These are phyloP conservation scores for Cystobasidium ongulense DNA, from an alignment of 768 basidiomycete genomes.

Conservation along the genomic window DNA sequence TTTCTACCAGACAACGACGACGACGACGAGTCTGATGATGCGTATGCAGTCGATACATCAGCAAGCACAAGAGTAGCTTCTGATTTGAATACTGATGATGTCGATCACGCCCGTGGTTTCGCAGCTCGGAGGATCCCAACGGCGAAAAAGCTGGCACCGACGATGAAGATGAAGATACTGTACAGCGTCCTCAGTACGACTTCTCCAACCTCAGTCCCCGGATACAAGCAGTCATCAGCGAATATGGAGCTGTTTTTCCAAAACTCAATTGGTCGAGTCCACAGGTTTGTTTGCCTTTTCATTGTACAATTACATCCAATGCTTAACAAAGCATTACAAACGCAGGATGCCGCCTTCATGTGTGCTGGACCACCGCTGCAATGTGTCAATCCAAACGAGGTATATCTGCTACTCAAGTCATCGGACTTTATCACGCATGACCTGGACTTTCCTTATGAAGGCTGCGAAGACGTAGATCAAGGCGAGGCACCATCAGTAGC, in stretches of 20 bases:
- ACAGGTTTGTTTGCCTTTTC: slow-evolving; percentile 53
- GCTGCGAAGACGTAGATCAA: slow-evolving; percentile 47
- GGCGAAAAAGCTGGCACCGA: slow-evolving; percentile 59
- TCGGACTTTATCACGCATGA: slow-evolving; percentile 84
- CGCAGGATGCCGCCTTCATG: slow-evolving; percentile 87
- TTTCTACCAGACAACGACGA: slow-evolving; percentile 74
- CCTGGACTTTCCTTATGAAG: slow-evolving; percentile 58
- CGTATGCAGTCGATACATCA: background rate
- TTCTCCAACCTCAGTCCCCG: slow-evolving; percentile 74
- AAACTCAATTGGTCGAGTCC: slow-evolving; percentile 97
- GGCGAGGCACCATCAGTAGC: background rate
- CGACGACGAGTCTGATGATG: slow-evolving; percentile 44
- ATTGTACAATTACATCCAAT: background rate
- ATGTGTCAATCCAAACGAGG: slow-evolving; percentile 78
- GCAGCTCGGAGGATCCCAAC: slow-evolving; percentile 41
- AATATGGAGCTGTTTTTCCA: slow-evolving; percentile 75
- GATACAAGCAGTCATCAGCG: slow-evolving; percentile 59
- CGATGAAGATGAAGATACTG: slow-evolving; percentile 46
- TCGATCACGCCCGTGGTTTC: slow-evolving; percentile 2
- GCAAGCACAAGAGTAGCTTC: background rate
- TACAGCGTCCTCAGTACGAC: slow-evolving; percentile 49
- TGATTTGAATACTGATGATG: background rate
- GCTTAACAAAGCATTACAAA: slow-evolving; percentile 42
- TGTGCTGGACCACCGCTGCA: slow-evolving; percentile 66
- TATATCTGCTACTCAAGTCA: slow-evolving; percentile 84